Percentiles rank a stretch among this genome's conserved stretches.
These are phyloP conservation scores for Dactylella cylindrospora DNA, from an alignment of 2,329 filamentous ascomycete genomes.

Conservation along the genomic window DNA sequence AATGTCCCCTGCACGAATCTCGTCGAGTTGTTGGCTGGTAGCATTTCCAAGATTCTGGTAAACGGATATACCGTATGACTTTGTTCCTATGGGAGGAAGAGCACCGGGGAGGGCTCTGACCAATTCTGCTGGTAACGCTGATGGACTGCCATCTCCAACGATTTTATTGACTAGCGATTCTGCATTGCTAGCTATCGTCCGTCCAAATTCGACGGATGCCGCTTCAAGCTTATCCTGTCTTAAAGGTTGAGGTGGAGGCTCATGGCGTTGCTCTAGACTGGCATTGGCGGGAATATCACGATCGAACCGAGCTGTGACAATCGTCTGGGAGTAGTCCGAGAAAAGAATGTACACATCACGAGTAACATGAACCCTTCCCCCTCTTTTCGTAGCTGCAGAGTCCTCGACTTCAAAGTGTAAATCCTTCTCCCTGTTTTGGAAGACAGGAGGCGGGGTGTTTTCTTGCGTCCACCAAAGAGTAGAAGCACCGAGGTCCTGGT, in stretches of 20 bases:
- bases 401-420: conserved; percentile 81
- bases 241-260: conserved; percentile 74
- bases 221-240: conserved; percentile 92
- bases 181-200: conserved; percentile 71
- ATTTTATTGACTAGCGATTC: conserved; percentile 73
- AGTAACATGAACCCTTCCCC: conserved; percentile 69
- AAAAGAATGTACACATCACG: conserved; percentile 87
- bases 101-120: conserved; percentile 72
- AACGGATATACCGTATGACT: conserved; percentile 85
- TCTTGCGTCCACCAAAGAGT: conserved; percentile 86
- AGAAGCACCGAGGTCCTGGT: conserved; percentile 73
- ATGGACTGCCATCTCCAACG: conserved; percentile 80
- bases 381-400: conserved; percentile 67
- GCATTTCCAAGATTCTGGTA: conserved; percentile 96
- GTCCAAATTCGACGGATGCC: conserved; percentile 77
- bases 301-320: conserved; percentile 79
- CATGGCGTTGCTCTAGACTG: conserved; percentile 79
- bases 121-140: conserved; percentile 75
- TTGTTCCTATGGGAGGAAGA: conserved; percentile 79
- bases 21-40: conserved; percentile 82
- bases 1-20: conserved; percentile 91
- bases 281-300: conserved; percentile 71
- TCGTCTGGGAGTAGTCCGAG: conserved; percentile 93
- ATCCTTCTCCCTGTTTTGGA: conserved; percentile 75
- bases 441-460: conserved; percentile 74